Evolutionary conservation across 768 basidiomycete genomes (phyloP), one percentile per base, ranked within the genome.

Genomic region (Rhodotorula babjevae): DNA sequence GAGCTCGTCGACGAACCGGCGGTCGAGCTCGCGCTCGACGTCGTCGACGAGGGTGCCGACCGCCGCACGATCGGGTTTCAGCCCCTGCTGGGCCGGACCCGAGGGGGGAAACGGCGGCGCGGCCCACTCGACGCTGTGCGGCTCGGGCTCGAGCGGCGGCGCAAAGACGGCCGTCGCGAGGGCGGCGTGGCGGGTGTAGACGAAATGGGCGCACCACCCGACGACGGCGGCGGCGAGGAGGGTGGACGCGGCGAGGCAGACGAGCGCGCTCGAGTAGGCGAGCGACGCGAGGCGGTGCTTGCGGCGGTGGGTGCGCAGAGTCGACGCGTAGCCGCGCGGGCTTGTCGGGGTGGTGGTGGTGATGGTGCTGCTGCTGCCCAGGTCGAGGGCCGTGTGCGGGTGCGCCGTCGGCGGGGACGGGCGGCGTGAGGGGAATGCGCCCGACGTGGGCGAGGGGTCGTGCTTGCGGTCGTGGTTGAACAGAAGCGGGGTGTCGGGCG

Each of bases 121-220:
- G 36, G 27, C 36, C 1, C 21, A 40, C 52, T 75, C 73, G 40
- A 71, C 63, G 3, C 19, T 16, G 11, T 31, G 16, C 2, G 67
- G 65, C 5, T 46, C 15, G 9, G 73, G 73, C 21, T 55, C 14
- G 18, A 75, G 40, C 11, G 73, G 59, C 2, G n/a, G 52, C 2
- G 63, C 52, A n/a, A 75, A 75, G 21, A 75, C 73, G 11, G 69
- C 60, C 11, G 61, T 60, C 0, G 66, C 66, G 55, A 53, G 65
- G 11, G 67, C 69, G 44, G 61, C 63, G 36, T 71, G 73, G 9
- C 67, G 69, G 4, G 53, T 33, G 60, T 68, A 69, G 59, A 65
- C 36, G 56, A 75, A 52, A 36, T 49, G n/a, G 3, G n/a, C 59
- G 23, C 33, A 44, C 73, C 73, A 75, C 2, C 61, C 46, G 46